Evolutionary conservation across 257 asterid genomes (phyloP), one percentile per base, ranked within the genome.

Genomic region (Apocynum venetum): DNA sequence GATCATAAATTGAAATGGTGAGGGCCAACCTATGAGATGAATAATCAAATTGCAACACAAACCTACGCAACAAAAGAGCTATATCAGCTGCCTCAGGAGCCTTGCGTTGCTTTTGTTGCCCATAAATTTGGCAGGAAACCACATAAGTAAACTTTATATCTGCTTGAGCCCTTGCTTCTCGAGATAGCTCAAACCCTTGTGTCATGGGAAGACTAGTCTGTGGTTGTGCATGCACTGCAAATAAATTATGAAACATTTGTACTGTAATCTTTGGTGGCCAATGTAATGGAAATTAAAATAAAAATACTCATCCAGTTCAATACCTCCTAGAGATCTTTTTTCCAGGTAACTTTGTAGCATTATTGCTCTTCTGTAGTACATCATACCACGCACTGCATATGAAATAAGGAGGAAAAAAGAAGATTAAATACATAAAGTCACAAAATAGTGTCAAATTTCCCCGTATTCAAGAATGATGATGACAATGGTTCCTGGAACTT

Each of bases 1-100:
- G 73, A 68, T 8, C 43, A 68, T n/a, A 41, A 17, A 15, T 41
- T 66, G 13, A 43, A 14, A 43, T 20, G 17, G 38, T 19, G 17
- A 43, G 73, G 44, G 53, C 4, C 73, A 15, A 68, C 19, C 53
- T 2, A 2, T 25, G 43, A 68, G 4, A 41, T 68, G 38, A 25
- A 8, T 41, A 43, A 20, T n/a, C 36, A 19, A 56, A 65, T 59
- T 7, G 67, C 57, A 74, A 56, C 52, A 72, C 85, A 76, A 31
- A 91, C 99, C 99, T 91, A 82, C 90, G 97, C 79, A 95, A 89
- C 80, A 95, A 87, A 80, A 95, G 84, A 76, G 96, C 92, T 81
- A 95, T 93, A 83, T 95, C 99, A 85, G 94, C 83, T 56, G 99
- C 99, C 91, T 95, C 98, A 4, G 97, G 99, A 83, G 92, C 90